A percentile compares a stretch with the other conserved stretches of the same genome.
These are phyloP conservation scores for Moesziomyces globuligerus DNA, from an alignment of 1,284 basidiomycete species.

Conservation along the genomic window DNA sequence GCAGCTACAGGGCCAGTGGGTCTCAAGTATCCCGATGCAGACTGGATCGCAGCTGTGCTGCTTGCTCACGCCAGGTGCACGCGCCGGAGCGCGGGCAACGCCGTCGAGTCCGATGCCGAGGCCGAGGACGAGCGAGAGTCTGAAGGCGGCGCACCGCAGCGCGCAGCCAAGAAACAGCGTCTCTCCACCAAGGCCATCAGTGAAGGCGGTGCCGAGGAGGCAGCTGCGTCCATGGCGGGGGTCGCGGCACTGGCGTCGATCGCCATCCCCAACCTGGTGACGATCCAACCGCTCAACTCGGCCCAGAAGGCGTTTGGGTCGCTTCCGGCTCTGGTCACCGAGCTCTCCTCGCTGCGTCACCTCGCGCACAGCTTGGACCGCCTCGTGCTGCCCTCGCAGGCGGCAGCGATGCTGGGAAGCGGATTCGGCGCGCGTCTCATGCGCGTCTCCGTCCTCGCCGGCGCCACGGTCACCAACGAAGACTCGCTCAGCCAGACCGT, in stretches of 20 bases:
- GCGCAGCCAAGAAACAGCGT: slow-evolving; percentile 21
- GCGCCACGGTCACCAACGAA: slow-evolving; percentile 43
- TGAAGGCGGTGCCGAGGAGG: slow-evolving; percentile 11
- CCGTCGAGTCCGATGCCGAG: slow-evolving; percentile 38
- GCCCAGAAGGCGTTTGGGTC: slow-evolving; percentile 39
- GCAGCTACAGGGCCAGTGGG: slow-evolving; percentile 23
- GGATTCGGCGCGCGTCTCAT: slow-evolving; percentile 38
- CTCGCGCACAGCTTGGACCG: slow-evolving; percentile 46
- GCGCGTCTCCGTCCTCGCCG: slow-evolving; percentile 43
- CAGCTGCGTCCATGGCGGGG: slow-evolving; percentile 5
- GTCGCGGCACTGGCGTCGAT: slow-evolving; percentile 14
- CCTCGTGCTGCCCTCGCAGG: slow-evolving; percentile 46
- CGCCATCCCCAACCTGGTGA: slow-evolving; percentile 41
- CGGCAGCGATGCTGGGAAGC: slow-evolving; percentile 43
- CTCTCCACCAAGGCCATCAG: slow-evolving; percentile 19
- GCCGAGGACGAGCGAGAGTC: slow-evolving; percentile 9
- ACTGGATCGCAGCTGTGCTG: slow-evolving; percentile 40
- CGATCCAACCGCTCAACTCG: slow-evolving; percentile 40
- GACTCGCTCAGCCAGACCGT: slow-evolving; percentile 44
- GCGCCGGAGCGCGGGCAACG: slow-evolving; percentile 16
- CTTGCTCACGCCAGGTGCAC: slow-evolving; percentile 32
- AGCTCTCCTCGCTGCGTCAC: slow-evolving; percentile 48
- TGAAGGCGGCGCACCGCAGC: neutral
- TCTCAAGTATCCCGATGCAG: slow-evolving; percentile 46
- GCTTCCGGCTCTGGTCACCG: slow-evolving; percentile 40